Conservation (phyloP, 306 rosid species). For the Sicyos baderoa region DNA sequence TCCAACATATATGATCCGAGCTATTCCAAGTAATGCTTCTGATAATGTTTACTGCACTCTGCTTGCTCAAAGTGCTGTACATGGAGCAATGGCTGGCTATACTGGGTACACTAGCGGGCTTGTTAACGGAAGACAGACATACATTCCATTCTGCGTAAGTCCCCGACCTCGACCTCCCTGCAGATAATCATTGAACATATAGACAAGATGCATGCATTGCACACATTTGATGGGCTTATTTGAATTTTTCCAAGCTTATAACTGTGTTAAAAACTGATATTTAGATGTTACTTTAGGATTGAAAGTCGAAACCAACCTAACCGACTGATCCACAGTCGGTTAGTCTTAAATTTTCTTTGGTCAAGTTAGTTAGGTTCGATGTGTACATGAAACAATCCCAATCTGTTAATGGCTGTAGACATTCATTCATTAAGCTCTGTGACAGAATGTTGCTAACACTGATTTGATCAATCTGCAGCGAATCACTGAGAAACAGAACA, state of each 20-base stretch:
- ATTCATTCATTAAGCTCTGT: not conserved
- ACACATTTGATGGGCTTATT: not conserved
- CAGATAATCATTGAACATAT: not conserved
- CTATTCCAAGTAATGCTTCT: constrained; percentile 82
- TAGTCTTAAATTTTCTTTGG: no score
- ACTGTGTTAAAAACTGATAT: not conserved
- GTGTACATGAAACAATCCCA: not conserved
- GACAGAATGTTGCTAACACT: not conserved
- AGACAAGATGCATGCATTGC: not conserved
- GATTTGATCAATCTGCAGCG: constrained; percentile 37
- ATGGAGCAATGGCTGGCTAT: constrained; percentile 98
- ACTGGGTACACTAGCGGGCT: constrained; percentile 73
- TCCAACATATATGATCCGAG: constrained; percentile 94
- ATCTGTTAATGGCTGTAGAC: not conserved
- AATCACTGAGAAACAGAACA: constrained; percentile 54
- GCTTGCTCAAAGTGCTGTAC: constrained; percentile 89
- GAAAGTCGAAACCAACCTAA: not conserved
- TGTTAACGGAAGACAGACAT: constrained; percentile 85
- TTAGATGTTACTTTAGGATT: not conserved
- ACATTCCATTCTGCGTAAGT: constrained; percentile 80
- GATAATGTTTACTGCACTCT: constrained; percentile 88
- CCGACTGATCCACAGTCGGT: not conserved
- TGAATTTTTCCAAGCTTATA: not conserved
- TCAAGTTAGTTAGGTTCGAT: not conserved
- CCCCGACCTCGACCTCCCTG: not conserved